These are phyloP conservation scores for Pyrus bretschneideri DNA, from an alignment of 306 rosid species.

Conservation along the genomic window DNA sequence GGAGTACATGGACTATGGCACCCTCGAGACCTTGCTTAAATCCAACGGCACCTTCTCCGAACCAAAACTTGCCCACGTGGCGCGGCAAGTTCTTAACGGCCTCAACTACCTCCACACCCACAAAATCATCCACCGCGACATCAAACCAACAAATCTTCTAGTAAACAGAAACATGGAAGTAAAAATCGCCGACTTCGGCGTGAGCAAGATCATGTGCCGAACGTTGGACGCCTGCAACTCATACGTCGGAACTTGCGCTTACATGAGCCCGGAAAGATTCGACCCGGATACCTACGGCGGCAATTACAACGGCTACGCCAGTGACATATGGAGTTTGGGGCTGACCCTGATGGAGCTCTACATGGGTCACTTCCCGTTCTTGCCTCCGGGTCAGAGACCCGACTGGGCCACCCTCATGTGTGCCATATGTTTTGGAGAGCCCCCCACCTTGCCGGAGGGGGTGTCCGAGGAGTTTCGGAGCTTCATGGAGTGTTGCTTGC, in stretches of 20 bases:
- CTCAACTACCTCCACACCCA: slow-evolving; percentile 67
- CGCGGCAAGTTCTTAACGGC: slow-evolving; percentile 64
- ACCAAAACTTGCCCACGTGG: slow-evolving; percentile 36
- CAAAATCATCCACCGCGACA: slow-evolving; percentile 78
- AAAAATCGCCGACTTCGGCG: slow-evolving; percentile 89
- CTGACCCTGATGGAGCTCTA: slow-evolving; percentile 75
- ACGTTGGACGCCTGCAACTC: slow-evolving; percentile 71
- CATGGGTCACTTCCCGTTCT: slow-evolving; percentile 81
- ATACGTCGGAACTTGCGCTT: slow-evolving; percentile 90
- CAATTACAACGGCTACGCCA: slow-evolving; percentile 68
- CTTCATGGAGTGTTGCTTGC: slow-evolving; percentile 67
- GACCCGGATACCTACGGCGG: slow-evolving; percentile 83
- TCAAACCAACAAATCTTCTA: slow-evolving; percentile 70
- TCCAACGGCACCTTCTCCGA: slow-evolving; percentile 54
- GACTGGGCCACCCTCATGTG: slow-evolving; percentile 91
- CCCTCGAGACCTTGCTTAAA: slow-evolving; percentile 41
- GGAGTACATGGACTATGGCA: slow-evolving; percentile 77
- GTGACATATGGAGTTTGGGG: slow-evolving; percentile 91
- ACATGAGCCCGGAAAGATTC: slow-evolving; percentile 95
- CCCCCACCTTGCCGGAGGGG: slow-evolving; percentile 53
- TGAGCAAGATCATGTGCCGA: slow-evolving; percentile 67
- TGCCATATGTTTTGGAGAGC: slow-evolving; percentile 79
- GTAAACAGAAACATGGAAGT: slow-evolving; percentile 50
- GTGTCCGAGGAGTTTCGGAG: slow-evolving; percentile 52
- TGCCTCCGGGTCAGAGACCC: slow-evolving; percentile 80